These are phyloP conservation scores for Cucumis melo DNA, from an alignment of 306 rosid genomes.

Conservation along the genomic window DNA sequence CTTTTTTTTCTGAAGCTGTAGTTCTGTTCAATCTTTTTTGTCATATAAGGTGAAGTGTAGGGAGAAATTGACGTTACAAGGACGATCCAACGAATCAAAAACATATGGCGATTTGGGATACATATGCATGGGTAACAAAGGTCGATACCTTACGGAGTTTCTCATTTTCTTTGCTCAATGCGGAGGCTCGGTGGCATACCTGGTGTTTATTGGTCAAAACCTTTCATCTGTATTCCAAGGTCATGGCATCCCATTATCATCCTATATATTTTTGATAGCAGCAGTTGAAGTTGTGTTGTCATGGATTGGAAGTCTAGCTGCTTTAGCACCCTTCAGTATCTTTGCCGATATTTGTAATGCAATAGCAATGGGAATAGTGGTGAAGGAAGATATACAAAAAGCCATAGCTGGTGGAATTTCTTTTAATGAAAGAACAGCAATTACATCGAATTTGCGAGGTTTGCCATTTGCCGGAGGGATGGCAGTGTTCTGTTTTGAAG, in stretches of 20 bases:
- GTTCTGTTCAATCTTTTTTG: not conserved
- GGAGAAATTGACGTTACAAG: conserved; percentile 44
- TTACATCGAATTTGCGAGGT: conserved; percentile 69
- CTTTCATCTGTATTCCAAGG: conserved; percentile 37
- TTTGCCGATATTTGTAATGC: conserved; percentile 73
- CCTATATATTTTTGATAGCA: conserved; percentile 44
- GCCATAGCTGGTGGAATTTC: conserved; percentile 30
- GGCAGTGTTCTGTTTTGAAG: conserved; percentile 83
- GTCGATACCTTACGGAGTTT: conserved; percentile 54
- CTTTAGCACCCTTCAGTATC: conserved; percentile 74
- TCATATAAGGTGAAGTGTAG: conserved; percentile 49
- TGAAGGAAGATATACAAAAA: conserved; percentile 53
- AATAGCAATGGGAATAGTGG: conserved; percentile 67
- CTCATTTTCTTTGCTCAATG: conserved; percentile 50
- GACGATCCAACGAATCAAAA: conserved; percentile 23
- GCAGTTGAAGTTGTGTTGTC: conserved; percentile 64
- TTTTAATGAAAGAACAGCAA: conserved; percentile 40
- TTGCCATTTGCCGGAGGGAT: conserved; percentile 80
- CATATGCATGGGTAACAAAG: conserved; percentile 43
- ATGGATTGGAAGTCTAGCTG: conserved; percentile 57
- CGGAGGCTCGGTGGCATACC: conserved; percentile 72
- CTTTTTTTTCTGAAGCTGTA: not conserved
- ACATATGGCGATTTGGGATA: conserved; percentile 77
- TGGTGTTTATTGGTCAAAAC: conserved; percentile 74
- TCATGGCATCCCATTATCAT: conserved; percentile 14